Evolutionary conservation across 345 rosid species (phyloP).

Genomic region (Acer negundo): DNA sequence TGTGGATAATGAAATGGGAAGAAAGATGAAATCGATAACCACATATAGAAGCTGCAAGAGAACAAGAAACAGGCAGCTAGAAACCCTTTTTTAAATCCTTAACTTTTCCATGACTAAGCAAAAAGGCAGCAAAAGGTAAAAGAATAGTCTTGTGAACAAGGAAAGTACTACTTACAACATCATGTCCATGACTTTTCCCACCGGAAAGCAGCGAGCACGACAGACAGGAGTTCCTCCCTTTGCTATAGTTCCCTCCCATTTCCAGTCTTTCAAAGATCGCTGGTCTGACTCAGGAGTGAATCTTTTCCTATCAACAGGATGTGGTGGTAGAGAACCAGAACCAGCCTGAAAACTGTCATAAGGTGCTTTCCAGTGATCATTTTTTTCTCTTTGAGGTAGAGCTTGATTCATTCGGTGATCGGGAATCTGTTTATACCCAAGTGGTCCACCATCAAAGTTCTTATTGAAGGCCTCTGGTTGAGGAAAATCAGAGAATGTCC

Average conservation of each 20-base stretch:
- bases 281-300: conserved; percentile 53
- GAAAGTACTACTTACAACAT: conserved; percentile 62
- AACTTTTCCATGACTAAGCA: not conserved
- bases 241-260: conserved; percentile 98
- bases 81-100: not conserved
- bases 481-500: conserved; percentile 52
- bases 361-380: conserved; percentile 48
- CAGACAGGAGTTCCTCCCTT: conserved; percentile 95
- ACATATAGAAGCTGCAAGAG: not conserved
- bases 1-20: not conserved
- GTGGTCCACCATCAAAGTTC: conserved; percentile 40
- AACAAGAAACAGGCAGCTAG: not conserved
- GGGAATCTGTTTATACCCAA: conserved; percentile 49
- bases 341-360: conserved; percentile 52
- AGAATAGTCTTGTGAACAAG: not conserved
- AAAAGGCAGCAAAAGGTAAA: not conserved
- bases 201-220: conserved; percentile 91
- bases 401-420: conserved; percentile 39
- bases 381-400: conserved; percentile 46
- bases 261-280: conserved; percentile 76
- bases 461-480: conserved; percentile 50
- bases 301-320: conserved; percentile 56
- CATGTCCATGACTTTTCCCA: conserved; percentile 80
- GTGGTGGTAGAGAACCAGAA: conserved; percentile 42
- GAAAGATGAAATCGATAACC: not conserved